A percentile compares a stretch with the other conserved stretches of the same genome.
Conservation (phyloP, 2,329 filamentous ascomycete species). For the Fusarium kyushuense region DNA sequence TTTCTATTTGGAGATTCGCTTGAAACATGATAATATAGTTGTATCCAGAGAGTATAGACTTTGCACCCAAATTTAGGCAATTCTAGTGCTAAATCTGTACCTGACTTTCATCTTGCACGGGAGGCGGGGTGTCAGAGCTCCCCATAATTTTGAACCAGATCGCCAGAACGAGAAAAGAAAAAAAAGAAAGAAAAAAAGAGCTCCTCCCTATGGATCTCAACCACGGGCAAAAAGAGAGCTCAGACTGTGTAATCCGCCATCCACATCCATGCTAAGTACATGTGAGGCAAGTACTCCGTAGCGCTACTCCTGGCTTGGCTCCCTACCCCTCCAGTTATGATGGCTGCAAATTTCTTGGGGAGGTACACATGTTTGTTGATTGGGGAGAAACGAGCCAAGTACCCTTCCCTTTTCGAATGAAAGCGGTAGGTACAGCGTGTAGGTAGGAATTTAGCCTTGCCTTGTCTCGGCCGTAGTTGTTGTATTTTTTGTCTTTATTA, state of each 20-base stretch:
- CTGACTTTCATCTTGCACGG: conserved; percentile 20
- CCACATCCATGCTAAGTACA: conserved; percentile 32
- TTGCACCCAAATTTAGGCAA: neutral
- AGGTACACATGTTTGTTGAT: conserved; percentile 38
- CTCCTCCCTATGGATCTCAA: conserved; percentile 27
- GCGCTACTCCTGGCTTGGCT: conserved; percentile 36
- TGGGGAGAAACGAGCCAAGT: conserved; percentile 32
- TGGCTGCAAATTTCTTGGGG: conserved; percentile 36
- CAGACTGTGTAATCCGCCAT: conserved; percentile 29
- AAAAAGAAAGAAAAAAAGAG: conserved; percentile 19
- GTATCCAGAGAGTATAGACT: neutral
- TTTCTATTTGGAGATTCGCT: neutral
- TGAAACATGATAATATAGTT: neutral
- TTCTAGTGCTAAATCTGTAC: conserved; percentile 9
- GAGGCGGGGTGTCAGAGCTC: conserved; percentile 44
- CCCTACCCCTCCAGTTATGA: conserved; percentile 27
- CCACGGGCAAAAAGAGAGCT: conserved; percentile 19
- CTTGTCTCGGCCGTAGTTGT: conserved; percentile 5
- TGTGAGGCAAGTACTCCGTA: conserved; percentile 42
- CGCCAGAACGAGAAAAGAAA: conserved; percentile 31
- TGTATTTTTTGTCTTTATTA: conserved; percentile 35
- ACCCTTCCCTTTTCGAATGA: conserved; percentile 13
- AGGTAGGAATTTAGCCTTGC: conserved; percentile 22
- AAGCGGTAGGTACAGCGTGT: neutral
- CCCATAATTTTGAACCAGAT: conserved; percentile 44